Evolutionary conservation across 805 yeast genomes (phyloP), one percentile per base, ranked within the genome.

Genomic region (Wickerhamiella cacticola): DNA sequence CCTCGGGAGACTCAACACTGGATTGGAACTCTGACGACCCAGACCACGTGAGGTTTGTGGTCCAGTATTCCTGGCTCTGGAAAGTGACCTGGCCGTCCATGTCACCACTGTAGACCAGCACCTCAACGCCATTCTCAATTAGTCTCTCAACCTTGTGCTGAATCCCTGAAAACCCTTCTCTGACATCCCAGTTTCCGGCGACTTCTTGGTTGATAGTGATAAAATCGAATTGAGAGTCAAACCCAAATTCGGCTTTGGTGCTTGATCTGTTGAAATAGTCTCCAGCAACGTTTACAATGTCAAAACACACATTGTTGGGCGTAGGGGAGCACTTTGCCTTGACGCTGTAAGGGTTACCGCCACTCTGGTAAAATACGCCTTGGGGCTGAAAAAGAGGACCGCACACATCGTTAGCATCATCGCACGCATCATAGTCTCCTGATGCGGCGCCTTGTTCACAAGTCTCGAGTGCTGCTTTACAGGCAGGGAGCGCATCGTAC

Each of bases 71-170:
- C 64, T 86, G 86, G 55, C 96, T 96, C 60, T 88, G 74, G 95
- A 96, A 88, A 70, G 88, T 88, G 69, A 96, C 87, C 61, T 87
- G 88, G 66, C 45, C 89, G n/a, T 88, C 96, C 67, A 87, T 87
- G 68, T 87, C 96, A 62, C 96, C 97, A 12, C 95, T 95, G 60
- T 87, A 88, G 51, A 87, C 74, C 61, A 89, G 73, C 22, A 85
- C 88, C 2, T 96, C 95, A 41, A 86, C 59, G n/a, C 73, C 80
- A 21, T 71, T 60, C 52, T 85, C 85, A 57, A 89, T 73, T 53
- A 87, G 66, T 41, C 76, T 78, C 23, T 80, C 71, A 40, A 89
- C 83, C 48, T 76, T 77, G 45, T 53, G 57, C 34, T 57, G 50
- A 53, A 70, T 71, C 59, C 74, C 75, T 70, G 69, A 77, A n/a